Base-by-base conservation (phyloP, 1,284 basidiomycete genomes). In the Pseudozyma hubeiensis region DNA sequence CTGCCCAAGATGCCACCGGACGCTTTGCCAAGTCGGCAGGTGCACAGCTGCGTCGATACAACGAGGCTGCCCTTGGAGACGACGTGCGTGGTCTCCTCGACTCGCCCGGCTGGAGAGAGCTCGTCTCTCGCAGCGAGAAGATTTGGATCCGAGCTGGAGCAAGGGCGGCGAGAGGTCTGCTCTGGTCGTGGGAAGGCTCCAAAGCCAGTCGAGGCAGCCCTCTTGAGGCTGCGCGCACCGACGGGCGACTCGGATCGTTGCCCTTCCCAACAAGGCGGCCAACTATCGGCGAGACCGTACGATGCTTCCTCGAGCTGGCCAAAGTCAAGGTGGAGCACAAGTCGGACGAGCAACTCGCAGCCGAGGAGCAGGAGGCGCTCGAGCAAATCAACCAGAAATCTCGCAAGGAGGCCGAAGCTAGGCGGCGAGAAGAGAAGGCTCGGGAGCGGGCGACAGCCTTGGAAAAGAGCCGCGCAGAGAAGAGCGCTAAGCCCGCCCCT, bases 1-100 rank as follows among this genome's bases (percentile, higher is more conserved):
- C 91, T 1, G 80, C 92, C 3, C 97, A 98, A 79, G 97, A 99
- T 84, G 93, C 94, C 60, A 89, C 93, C 4, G 83, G 82, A 9
- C 96, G 96, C 84, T 93, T 93, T 7, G 97, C 97, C 0, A 93
- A 94, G 81, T 96, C 93, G 85, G 95, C 95, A 11, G 97, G 97
- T 84, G 97, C 97, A 0, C 90, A 90, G 86, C 88, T 99, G 16
- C 91, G 97, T 83, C 90, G 97, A 67, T 97, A 97, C 83, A 97
- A 97, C 56, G 97, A 99, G 84, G 91, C 92, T 82, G 92, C 93
- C 16, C 87, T 99, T 48, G 90, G 90, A 79, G 94, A 97, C 60
- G 93, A 94, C 77, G 80, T 90, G 81, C 57, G 47, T 3, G 58
- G 31, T 7, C 54, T 78, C 39, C 65, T 82, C 31, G 55, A 64